Evolutionary conservation across 129 eudicot genomes (phyloP).

Genomic region (Saussurea involucrata): DNA sequence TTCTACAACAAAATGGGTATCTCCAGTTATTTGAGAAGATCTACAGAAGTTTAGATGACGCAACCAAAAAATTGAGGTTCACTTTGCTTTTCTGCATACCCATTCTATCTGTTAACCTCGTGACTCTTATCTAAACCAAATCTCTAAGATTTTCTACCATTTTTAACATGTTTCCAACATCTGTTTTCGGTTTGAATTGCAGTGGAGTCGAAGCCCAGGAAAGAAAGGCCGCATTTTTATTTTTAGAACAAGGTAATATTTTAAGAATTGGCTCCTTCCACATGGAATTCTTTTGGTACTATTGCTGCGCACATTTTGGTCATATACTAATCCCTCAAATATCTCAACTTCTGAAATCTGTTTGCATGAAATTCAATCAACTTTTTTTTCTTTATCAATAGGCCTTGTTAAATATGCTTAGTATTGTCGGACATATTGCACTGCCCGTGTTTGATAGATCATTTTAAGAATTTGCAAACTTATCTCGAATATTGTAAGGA

Average conservation of each 20-base stretch:
- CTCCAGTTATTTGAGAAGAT: slow-evolving; percentile 74
- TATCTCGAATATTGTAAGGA: slow-evolving; percentile 73
- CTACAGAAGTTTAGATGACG: slow-evolving; percentile 51
- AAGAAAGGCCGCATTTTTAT: slow-evolving; percentile 60
- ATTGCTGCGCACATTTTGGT: slow-evolving; percentile 5
- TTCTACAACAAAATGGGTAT: not conserved
- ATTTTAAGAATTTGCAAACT: slow-evolving; percentile 43
- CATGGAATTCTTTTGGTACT: slow-evolving; percentile 7
- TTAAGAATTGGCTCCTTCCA: slow-evolving; percentile 7
- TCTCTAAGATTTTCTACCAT: not conserved
- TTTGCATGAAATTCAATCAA: not conserved
- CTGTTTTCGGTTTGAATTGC: slow-evolving; percentile 9
- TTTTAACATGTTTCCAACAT: not conserved
- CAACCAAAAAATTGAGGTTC: slow-evolving; percentile 56
- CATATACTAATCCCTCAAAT: too few species aligned
- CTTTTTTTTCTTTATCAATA: not conserved
- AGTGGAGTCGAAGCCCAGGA: slow-evolving; percentile 96
- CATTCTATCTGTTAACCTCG: slow-evolving; percentile 70
- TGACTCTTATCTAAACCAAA: slow-evolving; percentile 2
- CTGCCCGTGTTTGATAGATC: slow-evolving; percentile 37
- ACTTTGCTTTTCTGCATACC: slow-evolving; percentile 48
- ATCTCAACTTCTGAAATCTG: too few species aligned
- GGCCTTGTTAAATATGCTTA: not conserved
- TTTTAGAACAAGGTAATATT: not conserved
- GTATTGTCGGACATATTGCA: slow-evolving; percentile 2